Evolutionary conservation across 352 stramenopile genomes (phyloP).

Genomic region (Pythium aphanidermatum): DNA sequence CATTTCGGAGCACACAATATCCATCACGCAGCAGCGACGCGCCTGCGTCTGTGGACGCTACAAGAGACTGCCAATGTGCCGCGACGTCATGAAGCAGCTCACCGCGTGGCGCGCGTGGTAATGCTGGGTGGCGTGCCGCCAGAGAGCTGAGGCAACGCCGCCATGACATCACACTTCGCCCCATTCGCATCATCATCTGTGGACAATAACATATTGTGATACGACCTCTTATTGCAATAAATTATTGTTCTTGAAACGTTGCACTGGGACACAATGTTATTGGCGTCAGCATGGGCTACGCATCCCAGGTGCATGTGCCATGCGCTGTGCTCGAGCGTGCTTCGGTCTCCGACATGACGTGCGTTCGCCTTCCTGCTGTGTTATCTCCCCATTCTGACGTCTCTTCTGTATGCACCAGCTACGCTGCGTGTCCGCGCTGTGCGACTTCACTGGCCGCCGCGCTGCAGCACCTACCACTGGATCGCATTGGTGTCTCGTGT

Average conservation of each 20-base stretch:
- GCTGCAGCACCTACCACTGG: conserved; percentile 13
- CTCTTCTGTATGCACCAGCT: conserved; percentile 16
- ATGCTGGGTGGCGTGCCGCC: not conserved
- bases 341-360: conserved; percentile 51
- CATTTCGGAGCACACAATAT: conserved; percentile 43
- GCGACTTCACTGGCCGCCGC: conserved; percentile 32
- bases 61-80: conserved; percentile 20
- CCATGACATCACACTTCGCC: not conserved
- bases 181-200: conserved; percentile 4
- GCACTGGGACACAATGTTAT: no score
- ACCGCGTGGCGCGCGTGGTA: not conserved
- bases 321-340: conserved; percentile 47
- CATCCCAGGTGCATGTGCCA: conserved; percentile 27
- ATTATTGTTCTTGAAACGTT: conserved; percentile 13
- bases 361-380: not conserved
- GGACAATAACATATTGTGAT: no score
- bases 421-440: conserved; percentile 43
- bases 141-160: conserved; percentile 2
- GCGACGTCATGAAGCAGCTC: not conserved
- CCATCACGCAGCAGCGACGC: conserved; percentile 36
- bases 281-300: conserved; percentile 1
- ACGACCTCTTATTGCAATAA: no score
- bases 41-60: conserved; percentile 25
- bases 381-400: not conserved
- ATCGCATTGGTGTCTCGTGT: conserved; percentile 22